Conservation (phyloP, 2,329 filamentous ascomycete species). For the Erysiphe neolycopersici region DNA sequence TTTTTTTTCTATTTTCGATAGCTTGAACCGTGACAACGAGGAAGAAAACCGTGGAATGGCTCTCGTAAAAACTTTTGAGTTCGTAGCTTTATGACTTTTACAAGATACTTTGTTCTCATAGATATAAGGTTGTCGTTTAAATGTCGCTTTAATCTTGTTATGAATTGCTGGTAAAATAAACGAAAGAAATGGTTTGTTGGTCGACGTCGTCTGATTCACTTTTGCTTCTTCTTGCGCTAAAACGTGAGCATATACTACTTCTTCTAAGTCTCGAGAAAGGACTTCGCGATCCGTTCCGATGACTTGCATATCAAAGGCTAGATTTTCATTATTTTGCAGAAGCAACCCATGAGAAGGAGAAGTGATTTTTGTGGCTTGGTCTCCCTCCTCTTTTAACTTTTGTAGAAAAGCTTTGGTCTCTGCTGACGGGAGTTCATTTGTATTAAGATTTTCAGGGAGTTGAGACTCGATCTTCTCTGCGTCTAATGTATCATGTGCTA, state of each 20-base stretch:
- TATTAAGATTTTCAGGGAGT: slow-evolving; percentile 11
- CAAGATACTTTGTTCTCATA: too few relatives aligned
- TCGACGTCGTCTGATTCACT: slow-evolving; percentile 4
- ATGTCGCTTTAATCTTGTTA: neutral
- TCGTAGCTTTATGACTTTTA: too few relatives aligned
- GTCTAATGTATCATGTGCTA: slow-evolving; percentile 6
- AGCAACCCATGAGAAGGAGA: slow-evolving; percentile 16
- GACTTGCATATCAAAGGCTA: slow-evolving; percentile 50
- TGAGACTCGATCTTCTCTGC: slow-evolving; percentile 18
- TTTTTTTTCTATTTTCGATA: too few relatives aligned
- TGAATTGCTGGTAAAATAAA: neutral
- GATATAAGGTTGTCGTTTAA: slow-evolving; percentile 16
- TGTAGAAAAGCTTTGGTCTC: slow-evolving; percentile 22
- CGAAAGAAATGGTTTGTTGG: too few relatives aligned
- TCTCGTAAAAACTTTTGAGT: too few relatives aligned
- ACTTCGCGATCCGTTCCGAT: slow-evolving; percentile 47
- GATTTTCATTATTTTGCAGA: slow-evolving; percentile 23
- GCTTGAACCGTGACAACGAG: too few relatives aligned
- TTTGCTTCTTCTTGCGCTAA: slow-evolving; percentile 65
- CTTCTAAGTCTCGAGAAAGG: slow-evolving; percentile 62
- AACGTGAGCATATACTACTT: slow-evolving; percentile 74
- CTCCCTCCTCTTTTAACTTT: slow-evolving; percentile 18
- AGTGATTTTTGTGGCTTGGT: slow-evolving; percentile 17
- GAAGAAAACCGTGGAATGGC: too few relatives aligned
- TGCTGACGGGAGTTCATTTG: slow-evolving; percentile 2